phyloP scores from a whole-genome alignment of 129 eudicot species.

The Flaveria ramosissima region DNA sequence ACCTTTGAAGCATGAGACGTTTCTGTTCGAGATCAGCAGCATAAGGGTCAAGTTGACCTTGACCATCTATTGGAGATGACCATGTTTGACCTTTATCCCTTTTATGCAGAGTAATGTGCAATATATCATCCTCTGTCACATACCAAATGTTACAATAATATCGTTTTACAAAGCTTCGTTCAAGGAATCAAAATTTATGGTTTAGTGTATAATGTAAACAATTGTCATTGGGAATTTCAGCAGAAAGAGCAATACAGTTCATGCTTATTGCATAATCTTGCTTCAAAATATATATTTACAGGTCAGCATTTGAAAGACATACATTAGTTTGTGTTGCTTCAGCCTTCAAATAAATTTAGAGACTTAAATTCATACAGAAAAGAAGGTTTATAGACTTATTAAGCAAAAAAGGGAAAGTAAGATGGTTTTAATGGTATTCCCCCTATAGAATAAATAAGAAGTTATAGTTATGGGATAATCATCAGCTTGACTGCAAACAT shows the following conservation, averaged over 20 bases:
- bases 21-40: slow-evolving; percentile 87
- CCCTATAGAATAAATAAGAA: background rate
- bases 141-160: slow-evolving; percentile 17
- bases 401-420: background rate
- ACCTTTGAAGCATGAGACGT: slow-evolving; percentile 96
- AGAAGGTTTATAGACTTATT: background rate
- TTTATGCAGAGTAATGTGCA: slow-evolving; percentile 90
- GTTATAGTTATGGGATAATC: background rate
- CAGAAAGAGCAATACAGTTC: background rate
- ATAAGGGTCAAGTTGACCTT: slow-evolving; percentile 85
- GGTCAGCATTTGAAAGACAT: background rate
- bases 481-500: background rate
- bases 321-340: background rate
- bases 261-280: slow-evolving; percentile 4
- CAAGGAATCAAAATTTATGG: background rate
- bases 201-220: background rate
- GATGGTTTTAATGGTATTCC: background rate
- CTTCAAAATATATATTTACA: background rate
- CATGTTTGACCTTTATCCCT: slow-evolving; percentile 97
- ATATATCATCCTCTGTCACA: slow-evolving; percentile 76
- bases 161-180: background rate
- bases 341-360: background rate
- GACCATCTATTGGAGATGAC: slow-evolving; percentile 89
- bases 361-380: background rate
- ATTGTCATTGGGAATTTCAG: background rate